Conservation (phyloP, 2,329 filamentous ascomycete genomes). For the Scedosporium apiospermum region DNA sequence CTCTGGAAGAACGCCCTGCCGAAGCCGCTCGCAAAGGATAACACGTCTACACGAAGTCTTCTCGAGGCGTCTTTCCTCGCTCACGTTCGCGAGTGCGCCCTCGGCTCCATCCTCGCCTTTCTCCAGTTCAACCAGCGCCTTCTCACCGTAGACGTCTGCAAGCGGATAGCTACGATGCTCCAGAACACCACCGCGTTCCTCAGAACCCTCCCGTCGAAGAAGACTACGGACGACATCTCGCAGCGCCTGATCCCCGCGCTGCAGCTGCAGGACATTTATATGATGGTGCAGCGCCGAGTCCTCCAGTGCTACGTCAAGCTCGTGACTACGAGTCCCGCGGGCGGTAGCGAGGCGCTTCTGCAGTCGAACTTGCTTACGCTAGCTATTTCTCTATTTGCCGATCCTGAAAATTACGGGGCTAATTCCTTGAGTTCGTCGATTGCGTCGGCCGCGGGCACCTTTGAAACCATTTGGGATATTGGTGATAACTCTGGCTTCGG, state of each 20-base stretch:
- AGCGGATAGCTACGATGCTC: conserved; percentile 85
- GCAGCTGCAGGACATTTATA: conserved; percentile 80
- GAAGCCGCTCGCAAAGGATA: conserved; percentile 88
- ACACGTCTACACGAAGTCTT: conserved; percentile 71
- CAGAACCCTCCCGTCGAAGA: conserved; percentile 74
- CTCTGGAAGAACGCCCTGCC: conserved; percentile 97
- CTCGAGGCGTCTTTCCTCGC: conserved; percentile 88
- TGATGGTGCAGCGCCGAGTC: conserved; percentile 88
- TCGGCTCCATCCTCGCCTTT: conserved; percentile 86
- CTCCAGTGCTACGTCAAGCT: conserved; percentile 92
- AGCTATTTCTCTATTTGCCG: conserved; percentile 84
- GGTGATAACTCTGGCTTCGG: conserved; percentile 93
- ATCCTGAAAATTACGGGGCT: conserved; percentile 79
- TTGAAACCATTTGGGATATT: conserved; percentile 92
- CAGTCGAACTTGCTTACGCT: conserved; percentile 88
- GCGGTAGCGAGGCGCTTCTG: conserved; percentile 74
- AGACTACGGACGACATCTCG: conserved; percentile 75
- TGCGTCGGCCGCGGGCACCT: conserved; percentile 77
- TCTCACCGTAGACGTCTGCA: conserved; percentile 87
- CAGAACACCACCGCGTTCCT: conserved; percentile 89
- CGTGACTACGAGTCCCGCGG: conserved; percentile 76
- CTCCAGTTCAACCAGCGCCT: conserved; percentile 87
- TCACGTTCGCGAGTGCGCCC: conserved; percentile 87
- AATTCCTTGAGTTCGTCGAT: conserved; percentile 85
- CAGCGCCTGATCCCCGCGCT: conserved; percentile 77